A percentile compares a stretch with the other conserved stretches of the same genome.
Conservation (phyloP, 1,284 basidiomycete species). For the Caloboletus firmus region DNA sequence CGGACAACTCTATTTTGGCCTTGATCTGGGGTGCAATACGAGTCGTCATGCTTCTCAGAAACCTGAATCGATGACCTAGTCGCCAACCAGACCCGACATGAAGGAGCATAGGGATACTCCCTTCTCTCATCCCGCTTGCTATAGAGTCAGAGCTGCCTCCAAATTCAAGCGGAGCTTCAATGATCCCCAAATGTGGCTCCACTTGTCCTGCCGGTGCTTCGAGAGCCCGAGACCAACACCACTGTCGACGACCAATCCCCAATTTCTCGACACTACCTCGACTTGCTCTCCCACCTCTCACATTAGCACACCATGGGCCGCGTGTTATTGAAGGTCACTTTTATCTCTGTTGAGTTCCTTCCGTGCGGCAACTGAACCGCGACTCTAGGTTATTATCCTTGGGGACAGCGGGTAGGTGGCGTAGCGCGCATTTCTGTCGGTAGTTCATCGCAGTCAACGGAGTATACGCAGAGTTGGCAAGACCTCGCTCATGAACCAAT, state of each 20-base stretch:
- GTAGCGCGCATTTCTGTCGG: slow-evolving; percentile 1
- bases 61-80: slow-evolving; percentile 5
- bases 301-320: slow-evolving; percentile 64
- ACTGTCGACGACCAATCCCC: slow-evolving; percentile 13
- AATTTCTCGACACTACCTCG: neutral
- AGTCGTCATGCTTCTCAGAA: slow-evolving; percentile 29
- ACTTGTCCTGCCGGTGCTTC: slow-evolving; percentile 17
- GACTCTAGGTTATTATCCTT: slow-evolving; percentile 88
- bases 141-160: neutral
- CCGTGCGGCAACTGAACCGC: slow-evolving; percentile 13
- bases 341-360: neutral
- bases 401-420: slow-evolving; percentile 89
- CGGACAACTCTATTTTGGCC: slow-evolving; percentile 50
- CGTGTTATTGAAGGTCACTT: slow-evolving; percentile 88
- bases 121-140: neutral
- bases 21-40: slow-evolving; percentile 33
- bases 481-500: slow-evolving; percentile 99
- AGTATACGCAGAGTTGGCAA: slow-evolving; percentile 81
- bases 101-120: slow-evolving; percentile 9
- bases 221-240: slow-evolving; percentile 7
- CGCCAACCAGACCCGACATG: slow-evolving; percentile 8
- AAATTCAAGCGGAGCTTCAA: slow-evolving; percentile 30
- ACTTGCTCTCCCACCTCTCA: neutral
- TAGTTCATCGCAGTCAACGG: slow-evolving; percentile 18
- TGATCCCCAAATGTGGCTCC: slow-evolving; percentile 12